Conservation (phyloP, 2,329 filamentous ascomycete genomes). For the Fusarium liriodendri region DNA sequence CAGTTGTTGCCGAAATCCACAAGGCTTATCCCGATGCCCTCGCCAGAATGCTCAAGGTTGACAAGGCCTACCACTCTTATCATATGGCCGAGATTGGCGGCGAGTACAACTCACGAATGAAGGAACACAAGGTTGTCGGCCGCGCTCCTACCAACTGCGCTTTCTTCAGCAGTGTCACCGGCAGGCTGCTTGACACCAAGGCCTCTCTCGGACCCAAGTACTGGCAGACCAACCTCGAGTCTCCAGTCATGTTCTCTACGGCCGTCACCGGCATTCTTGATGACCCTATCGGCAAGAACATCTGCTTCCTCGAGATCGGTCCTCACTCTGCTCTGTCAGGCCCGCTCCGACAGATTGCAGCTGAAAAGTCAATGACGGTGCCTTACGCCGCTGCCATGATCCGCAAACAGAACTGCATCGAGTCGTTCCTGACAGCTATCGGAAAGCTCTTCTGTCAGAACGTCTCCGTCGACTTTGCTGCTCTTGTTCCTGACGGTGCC, state of each 20-base stretch:
- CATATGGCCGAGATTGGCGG: constrained; percentile 47
- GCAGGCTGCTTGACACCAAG: constrained; percentile 33
- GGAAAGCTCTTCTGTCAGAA: constrained; percentile 18
- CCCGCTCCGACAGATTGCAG: constrained; percentile 39
- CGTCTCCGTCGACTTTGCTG: constrained; percentile 30
- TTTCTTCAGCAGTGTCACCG: constrained; percentile 48
- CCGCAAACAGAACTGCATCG: constrained; percentile 22
- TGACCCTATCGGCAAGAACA: not conserved
- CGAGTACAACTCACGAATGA: constrained; percentile 35
- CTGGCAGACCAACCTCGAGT: constrained; percentile 47
- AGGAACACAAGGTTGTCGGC: constrained; percentile 18
- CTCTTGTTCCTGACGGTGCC: constrained; percentile 5
- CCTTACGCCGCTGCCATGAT: constrained; percentile 26
- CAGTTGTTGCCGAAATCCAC: constrained; percentile 45
- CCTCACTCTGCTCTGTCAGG: constrained; percentile 43
- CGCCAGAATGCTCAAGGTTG: constrained; percentile 49
- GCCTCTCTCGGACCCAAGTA: constrained; percentile 33
- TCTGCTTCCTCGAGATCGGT: constrained; percentile 42
- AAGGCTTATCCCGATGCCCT: constrained; percentile 44
- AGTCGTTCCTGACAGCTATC: constrained; percentile 42
- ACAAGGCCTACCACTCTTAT: constrained; percentile 57
- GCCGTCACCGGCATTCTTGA: constrained; percentile 21
- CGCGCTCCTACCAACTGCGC: not conserved
- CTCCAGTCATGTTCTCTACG: constrained; percentile 42
- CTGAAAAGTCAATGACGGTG: not conserved